Evolutionary conservation across 2,329 filamentous ascomycete species (phyloP), one percentile per base, ranked within the genome.

Genomic region (Sporothrix pallida): DNA sequence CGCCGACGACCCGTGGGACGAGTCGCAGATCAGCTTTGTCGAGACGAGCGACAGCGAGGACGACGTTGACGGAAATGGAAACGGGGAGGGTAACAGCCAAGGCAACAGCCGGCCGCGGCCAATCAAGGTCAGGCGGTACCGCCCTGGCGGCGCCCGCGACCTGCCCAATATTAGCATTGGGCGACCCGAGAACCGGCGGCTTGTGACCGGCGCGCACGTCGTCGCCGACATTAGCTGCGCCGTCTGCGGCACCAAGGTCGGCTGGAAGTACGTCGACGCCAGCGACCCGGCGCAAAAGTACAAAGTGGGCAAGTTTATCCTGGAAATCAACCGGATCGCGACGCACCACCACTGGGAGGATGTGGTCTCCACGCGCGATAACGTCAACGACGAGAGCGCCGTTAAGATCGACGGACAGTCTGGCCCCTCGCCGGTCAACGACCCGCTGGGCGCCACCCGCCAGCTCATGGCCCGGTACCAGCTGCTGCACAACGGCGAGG

Each of bases 261-360:
- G 90, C 20, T 92, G 90, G 90, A 91, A 91, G 80, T 92, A 92
- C 78, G 84, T 91, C 60, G 87, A 90, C 79, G 89, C 90, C 1
- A 85, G 85, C 74, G 87, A 91, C 77, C 78, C 82, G 72, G 81
- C 83, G 65, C 90, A 92, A 79, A 86, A 85, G 78, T 92, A 92
- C 83, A 92, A 92, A 81, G 84, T 91, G 69, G 89, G 89, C 76
- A 92, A 91, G 80, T 92, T 88, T 79, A 91, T 92, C 44, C 80
- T 92, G 54, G 90, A 92, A 82, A 88, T 86, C 54, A 86, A 87
- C 79, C 83, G 88, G 71, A 86, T 90, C 17, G 83, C 87, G 31
- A 82, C 84, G 13, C 83, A 84, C 63, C 83, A 84, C 48, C 82
- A 80, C 72, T 91, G 89, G 89, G 89, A 88, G 77, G 86, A 87